A percentile compares a stretch with the other conserved stretches of the same genome.
phyloP scores from a whole-genome alignment of 805 yeast species.

The Priceomyces melissophilus region DNA sequence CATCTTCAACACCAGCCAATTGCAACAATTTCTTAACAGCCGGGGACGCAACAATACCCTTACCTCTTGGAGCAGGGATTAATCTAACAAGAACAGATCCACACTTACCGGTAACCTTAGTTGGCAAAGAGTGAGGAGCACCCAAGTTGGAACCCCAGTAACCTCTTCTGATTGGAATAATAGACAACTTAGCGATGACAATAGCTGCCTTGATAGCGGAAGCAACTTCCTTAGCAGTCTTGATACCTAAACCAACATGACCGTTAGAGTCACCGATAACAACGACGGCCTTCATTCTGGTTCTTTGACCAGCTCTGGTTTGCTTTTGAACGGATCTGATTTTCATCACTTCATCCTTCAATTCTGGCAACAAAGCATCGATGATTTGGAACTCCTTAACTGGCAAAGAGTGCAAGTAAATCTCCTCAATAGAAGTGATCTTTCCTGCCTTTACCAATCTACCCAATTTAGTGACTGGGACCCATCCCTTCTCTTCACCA shows the following conservation, averaged over 20 bases:
- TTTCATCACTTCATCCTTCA: constrained; percentile 99
- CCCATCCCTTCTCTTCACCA: constrained; percentile 98
- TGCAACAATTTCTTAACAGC: constrained; percentile 98
- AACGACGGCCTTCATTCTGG: constrained; percentile 99
- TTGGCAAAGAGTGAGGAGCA: constrained; percentile 97
- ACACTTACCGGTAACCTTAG: constrained; percentile 99
- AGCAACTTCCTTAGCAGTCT: constrained; percentile 99
- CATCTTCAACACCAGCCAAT: constrained; percentile 99
- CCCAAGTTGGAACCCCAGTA: constrained; percentile 99
- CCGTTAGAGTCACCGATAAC: constrained; percentile 99
- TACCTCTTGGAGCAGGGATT: constrained; percentile 99
- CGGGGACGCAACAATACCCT: constrained; percentile 99
- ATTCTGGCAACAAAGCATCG: constrained; percentile 91
- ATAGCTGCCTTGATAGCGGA: constrained; percentile 99
- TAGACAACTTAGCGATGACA: constrained; percentile 96
- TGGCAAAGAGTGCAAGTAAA: constrained; percentile 98
- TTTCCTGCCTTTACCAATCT: constrained; percentile 99
- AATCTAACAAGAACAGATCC: constrained; percentile 99
- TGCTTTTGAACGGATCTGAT: constrained; percentile 99
- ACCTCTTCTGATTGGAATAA: constrained; percentile 99
- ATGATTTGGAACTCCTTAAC: constrained; percentile 99
- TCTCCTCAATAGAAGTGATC: constrained; percentile 93
- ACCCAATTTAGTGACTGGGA: constrained; percentile 99
- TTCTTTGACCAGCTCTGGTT: constrained; percentile 99
- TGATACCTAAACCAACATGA: constrained; percentile 99